phyloP scores from a whole-genome alignment of 257 asterid species.

The Nemophila menziesii region DNA sequence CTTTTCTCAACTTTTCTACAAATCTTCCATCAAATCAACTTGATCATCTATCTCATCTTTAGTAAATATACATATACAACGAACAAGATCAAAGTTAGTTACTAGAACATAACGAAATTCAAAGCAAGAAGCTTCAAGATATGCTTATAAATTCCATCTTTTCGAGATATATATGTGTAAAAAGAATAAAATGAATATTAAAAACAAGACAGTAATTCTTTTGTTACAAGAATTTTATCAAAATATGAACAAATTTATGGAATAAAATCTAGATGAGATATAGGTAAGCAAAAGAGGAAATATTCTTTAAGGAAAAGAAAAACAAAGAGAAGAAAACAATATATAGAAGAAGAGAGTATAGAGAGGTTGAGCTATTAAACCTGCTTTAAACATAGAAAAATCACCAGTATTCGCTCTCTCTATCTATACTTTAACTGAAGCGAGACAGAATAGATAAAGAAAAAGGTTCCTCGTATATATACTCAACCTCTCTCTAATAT shows the following conservation, averaged over 20 bases:
- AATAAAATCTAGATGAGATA: background rate
- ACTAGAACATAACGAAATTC: background rate
- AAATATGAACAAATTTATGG: background rate
- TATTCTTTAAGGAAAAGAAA: background rate
- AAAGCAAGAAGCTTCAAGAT: background rate
- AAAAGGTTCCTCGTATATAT: conserved; percentile 27
- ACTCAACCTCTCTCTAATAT: conserved; percentile 30
- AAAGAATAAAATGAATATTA: background rate
- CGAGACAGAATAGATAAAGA: conserved; percentile 51
- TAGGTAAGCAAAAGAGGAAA: background rate
- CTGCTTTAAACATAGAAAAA: conserved; percentile 39
- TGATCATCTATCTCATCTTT: background rate
- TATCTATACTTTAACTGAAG: conserved; percentile 88
- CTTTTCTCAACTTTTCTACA: background rate
- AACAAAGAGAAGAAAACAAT: conserved; percentile 15
- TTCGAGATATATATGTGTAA: background rate
- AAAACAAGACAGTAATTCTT: background rate
- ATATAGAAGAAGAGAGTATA: no score
- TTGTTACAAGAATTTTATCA: background rate
- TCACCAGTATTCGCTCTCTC: conserved; percentile 35
- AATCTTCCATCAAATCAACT: conserved; percentile 2
- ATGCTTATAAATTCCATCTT: background rate
- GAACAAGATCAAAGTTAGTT: no score
- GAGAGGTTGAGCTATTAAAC: conserved; percentile 33
- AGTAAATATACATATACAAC: no score